Base-by-base conservation (phyloP, 23 red algal species). In the Gracilaria gracilis region DNA sequence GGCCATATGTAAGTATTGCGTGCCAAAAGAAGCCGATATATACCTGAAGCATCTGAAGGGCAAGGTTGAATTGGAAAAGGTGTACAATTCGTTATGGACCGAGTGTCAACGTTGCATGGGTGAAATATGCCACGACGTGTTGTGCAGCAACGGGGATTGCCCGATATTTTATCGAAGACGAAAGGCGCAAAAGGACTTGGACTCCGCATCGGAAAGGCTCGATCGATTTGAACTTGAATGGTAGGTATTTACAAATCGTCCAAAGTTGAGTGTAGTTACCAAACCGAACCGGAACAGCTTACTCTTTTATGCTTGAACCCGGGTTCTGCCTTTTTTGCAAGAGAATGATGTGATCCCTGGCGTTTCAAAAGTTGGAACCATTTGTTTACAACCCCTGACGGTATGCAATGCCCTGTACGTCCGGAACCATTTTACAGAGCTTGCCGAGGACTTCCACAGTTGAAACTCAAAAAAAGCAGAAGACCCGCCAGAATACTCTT, bases 71-170 rank as follows among this genome's bases (percentile, higher is more conserved):
- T 79, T 96, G 23, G 97, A 99, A 69, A 67, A 61, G 50, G 81
- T 77, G 36, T 99, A 90, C 78, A 55, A 76, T 7, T 86, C 93
- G 32, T 83, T 99, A n/a, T 99, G 97, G 97, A 99, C 97, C 6
- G 93, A 99, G 64, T 99, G 97, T 81, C 97, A 99, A 80, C 71
- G 91, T 27, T 99, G 97, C 81, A 99, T 99, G 97, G 97, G 97
- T 32, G 89, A 91, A 16, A 75, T 95, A 36, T 93, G 94, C 53
- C 97, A 99, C 39, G 97, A 99, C 84, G 93, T 99, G 49, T 83
- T 96, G 33, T 99, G 97, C 90, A 93, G 88, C 75, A 99, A 99
- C 53, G 95, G 91, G n/a, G 97, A 99, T 80, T 99, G 97, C 75
- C 97, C 97, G 0, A 99, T 99, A 2, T 99, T 99, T 62, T 99